Percentiles rank a stretch among this genome's conserved stretches.
Conservation (phyloP, 768 basidiomycete genomes). For the Ephemerocybe angulata region DNA sequence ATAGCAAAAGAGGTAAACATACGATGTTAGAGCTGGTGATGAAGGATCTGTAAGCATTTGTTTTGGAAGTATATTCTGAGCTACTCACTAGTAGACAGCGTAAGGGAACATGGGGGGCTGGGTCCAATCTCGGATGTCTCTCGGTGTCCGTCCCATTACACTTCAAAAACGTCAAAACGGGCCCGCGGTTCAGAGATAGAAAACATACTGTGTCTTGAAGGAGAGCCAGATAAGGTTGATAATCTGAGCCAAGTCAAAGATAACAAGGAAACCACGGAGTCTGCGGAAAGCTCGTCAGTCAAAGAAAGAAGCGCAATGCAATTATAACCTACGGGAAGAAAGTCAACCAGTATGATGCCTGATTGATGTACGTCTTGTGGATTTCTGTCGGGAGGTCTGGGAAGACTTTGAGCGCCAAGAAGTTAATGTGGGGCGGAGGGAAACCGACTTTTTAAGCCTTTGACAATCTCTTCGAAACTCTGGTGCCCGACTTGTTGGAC, state of each 20-base stretch:
- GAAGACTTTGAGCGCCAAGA: neutral
- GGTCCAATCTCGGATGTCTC: slow-evolving; percentile 87
- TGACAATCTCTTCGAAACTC: slow-evolving; percentile 44
- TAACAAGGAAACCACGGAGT: slow-evolving; percentile 87
- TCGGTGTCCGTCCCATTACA: slow-evolving; percentile 81
- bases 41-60: slow-evolving; percentile 2
- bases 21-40: slow-evolving; percentile 52
- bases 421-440: neutral
- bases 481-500: slow-evolving; percentile 40
- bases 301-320: neutral
- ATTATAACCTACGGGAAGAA: slow-evolving; percentile 77
- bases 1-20: slow-evolving; percentile 20
- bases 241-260: slow-evolving; percentile 96
- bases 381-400: slow-evolving; percentile 67
- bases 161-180: slow-evolving; percentile 30
- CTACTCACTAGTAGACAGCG: slow-evolving; percentile 76
- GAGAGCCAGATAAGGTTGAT: slow-evolving; percentile 83
- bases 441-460: slow-evolving; percentile 43
- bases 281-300: slow-evolving; percentile 31
- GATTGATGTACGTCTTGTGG: slow-evolving; percentile 86
- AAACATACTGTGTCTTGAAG: slow-evolving; percentile 73
- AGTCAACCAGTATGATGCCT: slow-evolving; percentile 89
- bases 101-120: slow-evolving; percentile 89
- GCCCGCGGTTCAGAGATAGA: neutral
- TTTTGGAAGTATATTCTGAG: slow-evolving; percentile 5